Conservation (phyloP, 768 basidiomycete genomes). For the Galerina sulciceps region DNA sequence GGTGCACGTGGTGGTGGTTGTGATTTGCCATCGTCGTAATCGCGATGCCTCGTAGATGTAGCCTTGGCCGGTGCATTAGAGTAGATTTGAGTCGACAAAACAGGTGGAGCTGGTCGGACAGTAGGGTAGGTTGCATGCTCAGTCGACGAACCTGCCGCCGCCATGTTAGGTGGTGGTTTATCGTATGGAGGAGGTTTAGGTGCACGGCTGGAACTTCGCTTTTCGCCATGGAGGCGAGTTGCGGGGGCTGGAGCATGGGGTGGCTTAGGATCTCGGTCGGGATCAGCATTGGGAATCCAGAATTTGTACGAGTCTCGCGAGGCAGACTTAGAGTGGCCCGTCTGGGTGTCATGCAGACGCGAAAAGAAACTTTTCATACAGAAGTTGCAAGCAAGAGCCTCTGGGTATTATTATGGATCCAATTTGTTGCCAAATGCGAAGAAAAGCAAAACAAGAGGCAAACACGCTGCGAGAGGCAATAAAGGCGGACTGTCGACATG, state of each 20-base stretch:
- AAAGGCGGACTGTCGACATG: conserved; percentile 55
- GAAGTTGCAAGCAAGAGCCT: conserved; percentile 25
- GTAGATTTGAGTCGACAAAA: conserved; percentile 11
- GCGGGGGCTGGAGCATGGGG: conserved; percentile 19
- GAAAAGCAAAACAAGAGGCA: conserved; percentile 25
- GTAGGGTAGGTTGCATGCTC: conserved; percentile 18
- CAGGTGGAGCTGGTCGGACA: conserved; percentile 13
- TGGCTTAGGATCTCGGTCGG: conserved; percentile 32
- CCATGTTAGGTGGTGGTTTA: conserved; percentile 9
- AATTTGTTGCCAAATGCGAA: conserved; percentile 25
- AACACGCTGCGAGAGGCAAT: conserved; percentile 31
- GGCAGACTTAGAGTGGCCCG: conserved; percentile 44
- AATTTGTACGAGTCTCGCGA: conserved; percentile 41
- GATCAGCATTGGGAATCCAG: conserved; percentile 34
- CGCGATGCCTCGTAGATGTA: conserved; percentile 19
- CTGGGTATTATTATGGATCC: conserved; percentile 26
- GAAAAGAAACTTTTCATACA: conserved; percentile 59
- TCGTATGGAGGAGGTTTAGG: conserved; percentile 20
- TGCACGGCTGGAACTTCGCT: conserved; percentile 32
- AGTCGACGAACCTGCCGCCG: conserved; percentile 10
- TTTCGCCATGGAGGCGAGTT: conserved; percentile 29
- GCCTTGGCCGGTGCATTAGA: conserved; percentile 17
- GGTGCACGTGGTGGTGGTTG: conserved; percentile 13
- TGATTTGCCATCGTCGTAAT: conserved; percentile 18
- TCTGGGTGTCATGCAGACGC: conserved; percentile 48